Percentiles rank a stretch among this genome's conserved stretches.
These are phyloP conservation scores for Xerocomus brunneocitrinus DNA, from an alignment of 768 basidiomycete species.

Conservation along the genomic window DNA sequence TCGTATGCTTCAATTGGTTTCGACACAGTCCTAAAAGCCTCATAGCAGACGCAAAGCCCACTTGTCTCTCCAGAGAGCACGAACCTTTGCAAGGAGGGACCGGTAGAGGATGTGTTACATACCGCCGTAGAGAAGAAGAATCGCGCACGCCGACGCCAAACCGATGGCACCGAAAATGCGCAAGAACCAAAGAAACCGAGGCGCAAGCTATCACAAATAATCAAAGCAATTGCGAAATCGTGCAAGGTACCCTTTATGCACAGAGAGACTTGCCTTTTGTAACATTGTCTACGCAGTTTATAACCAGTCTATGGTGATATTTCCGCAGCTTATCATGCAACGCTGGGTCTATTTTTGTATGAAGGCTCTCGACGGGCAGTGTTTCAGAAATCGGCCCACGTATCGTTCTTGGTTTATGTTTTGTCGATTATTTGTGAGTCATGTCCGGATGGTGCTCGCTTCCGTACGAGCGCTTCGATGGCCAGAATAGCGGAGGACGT, in stretches of 20 bases:
- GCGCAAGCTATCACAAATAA: slow-evolving; percentile 15
- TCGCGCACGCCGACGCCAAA: slow-evolving; percentile 2
- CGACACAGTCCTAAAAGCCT: slow-evolving; percentile 4
- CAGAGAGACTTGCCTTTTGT: slow-evolving; percentile 18
- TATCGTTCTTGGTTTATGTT: slow-evolving; percentile 15
- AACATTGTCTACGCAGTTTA: slow-evolving; percentile 19
- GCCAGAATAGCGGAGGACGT: slow-evolving; percentile 2
- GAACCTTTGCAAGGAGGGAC: slow-evolving; percentile 3
- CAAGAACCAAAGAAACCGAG: slow-evolving; percentile 10
- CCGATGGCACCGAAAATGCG: neutral
- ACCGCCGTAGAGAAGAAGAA: neutral
- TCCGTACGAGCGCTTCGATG: slow-evolving; percentile 9
- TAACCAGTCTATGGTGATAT: slow-evolving; percentile 19
- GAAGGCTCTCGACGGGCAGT: slow-evolving; percentile 2
- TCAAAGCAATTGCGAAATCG: slow-evolving; percentile 22
- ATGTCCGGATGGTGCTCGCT: slow-evolving; percentile 8
- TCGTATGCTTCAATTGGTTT: neutral
- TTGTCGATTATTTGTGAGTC: slow-evolving; percentile 23
- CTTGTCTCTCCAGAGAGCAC: slow-evolving; percentile 5
- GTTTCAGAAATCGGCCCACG: slow-evolving; percentile 9
- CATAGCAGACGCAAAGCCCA: slow-evolving; percentile 6
- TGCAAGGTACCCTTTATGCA: slow-evolving; percentile 20
- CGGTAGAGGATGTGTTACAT: slow-evolving; percentile 5
- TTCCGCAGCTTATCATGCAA: slow-evolving; percentile 4
- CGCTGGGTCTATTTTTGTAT: neutral